Evolutionary conservation across 768 basidiomycete species (phyloP).

Genomic region (Pholiota molesta): DNA sequence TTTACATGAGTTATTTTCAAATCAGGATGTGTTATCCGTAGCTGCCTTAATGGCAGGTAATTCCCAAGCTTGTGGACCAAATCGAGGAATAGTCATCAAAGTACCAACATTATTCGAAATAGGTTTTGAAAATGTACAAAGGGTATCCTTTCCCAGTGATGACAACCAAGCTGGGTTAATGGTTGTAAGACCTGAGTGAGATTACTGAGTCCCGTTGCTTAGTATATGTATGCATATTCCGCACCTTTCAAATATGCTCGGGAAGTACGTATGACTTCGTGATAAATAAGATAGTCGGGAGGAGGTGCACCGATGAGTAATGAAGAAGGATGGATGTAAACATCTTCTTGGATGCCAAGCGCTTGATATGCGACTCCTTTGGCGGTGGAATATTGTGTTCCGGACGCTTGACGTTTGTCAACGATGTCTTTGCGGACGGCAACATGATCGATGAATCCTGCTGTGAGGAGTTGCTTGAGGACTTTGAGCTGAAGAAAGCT

Average conservation of each 20-base stretch:
- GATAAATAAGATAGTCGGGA: constrained; percentile 85
- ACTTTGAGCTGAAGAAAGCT: constrained; percentile 72
- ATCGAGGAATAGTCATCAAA: constrained; percentile 79
- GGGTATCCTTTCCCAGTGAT: constrained; percentile 69
- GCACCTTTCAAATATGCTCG: constrained; percentile 81
- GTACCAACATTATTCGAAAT: constrained; percentile 67
- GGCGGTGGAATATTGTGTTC: constrained; percentile 71
- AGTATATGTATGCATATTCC: constrained; percentile 15
- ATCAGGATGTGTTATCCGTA: constrained; percentile 5
- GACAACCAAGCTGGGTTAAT: constrained; percentile 91
- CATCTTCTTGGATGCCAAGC: constrained; percentile 79
- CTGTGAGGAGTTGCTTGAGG: constrained; percentile 82
- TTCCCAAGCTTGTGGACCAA: constrained; percentile 87
- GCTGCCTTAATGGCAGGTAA: constrained; percentile 69
- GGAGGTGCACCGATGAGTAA: constrained; percentile 67
- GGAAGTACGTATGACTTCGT: constrained; percentile 79
- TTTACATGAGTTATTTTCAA: constrained; percentile 15
- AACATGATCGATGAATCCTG: constrained; percentile 94
- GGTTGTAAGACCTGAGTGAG: constrained; percentile 69
- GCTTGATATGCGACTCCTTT: constrained; percentile 85
- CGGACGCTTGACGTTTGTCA: constrained; percentile 57
- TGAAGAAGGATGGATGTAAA: constrained; percentile 93
- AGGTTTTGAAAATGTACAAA: constrained; percentile 92
- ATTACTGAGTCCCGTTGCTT: neutral
- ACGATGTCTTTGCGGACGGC: constrained; percentile 88